These are phyloP conservation scores for Entomortierella chlamydospora DNA, from an alignment of 192 early-diverging fungal species.

Conservation along the genomic window DNA sequence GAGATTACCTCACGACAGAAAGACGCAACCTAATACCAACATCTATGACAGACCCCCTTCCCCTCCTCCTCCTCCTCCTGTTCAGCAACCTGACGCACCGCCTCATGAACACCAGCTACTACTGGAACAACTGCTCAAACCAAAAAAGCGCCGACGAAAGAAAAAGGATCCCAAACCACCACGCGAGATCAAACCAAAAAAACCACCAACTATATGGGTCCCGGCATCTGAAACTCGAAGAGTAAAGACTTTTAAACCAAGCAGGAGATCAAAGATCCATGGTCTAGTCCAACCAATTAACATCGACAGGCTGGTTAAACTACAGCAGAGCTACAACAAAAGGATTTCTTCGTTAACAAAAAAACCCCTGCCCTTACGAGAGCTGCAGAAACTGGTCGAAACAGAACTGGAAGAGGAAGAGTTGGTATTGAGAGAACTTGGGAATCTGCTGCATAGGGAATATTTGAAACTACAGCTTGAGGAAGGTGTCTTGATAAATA, in stretches of 20 bases:
- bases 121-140: not conserved
- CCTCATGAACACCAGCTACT: too few species aligned
- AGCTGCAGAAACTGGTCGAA: slow-evolving; percentile 17
- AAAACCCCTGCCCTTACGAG: slow-evolving; percentile 19
- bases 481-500: slow-evolving; percentile 38
- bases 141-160: not conserved
- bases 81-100: too few species aligned
- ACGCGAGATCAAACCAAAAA: slow-evolving; percentile 2
- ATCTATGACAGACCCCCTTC: slow-evolving; percentile 29
- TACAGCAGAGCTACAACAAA: slow-evolving; percentile 6
- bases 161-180: slow-evolving; percentile 1
- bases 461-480: slow-evolving; percentile 41
- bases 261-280: not conserved
- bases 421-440: slow-evolving; percentile 2
- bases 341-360: slow-evolving; percentile 2
- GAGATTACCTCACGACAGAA: not conserved
- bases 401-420: slow-evolving; percentile 31
- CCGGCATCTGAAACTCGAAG: not conserved
- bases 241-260: not conserved
- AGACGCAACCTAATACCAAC: not conserved
- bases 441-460: slow-evolving; percentile 25
- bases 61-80: too few species aligned
- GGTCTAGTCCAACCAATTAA: slow-evolving; percentile 1
- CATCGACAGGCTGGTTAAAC: slow-evolving; percentile 13
- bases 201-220: slow-evolving; percentile 4